Percentiles rank a stretch among this genome's conserved stretches.
phyloP scores from a whole-genome alignment of 2,329 filamentous ascomycete genomes.

The Aspergillus sp. region DNA sequence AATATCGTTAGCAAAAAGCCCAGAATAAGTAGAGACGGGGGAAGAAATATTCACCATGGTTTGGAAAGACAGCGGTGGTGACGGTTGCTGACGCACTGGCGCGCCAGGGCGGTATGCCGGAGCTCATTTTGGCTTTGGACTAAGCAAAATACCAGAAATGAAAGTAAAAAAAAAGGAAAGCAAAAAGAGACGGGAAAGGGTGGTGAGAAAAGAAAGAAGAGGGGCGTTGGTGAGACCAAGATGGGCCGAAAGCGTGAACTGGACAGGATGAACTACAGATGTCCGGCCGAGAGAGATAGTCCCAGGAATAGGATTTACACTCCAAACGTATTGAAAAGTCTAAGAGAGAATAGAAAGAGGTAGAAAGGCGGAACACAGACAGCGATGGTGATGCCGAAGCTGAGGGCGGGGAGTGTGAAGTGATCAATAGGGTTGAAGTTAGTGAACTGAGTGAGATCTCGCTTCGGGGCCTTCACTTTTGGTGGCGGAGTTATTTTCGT shows the following conservation, averaged over 20 bases:
- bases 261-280: conserved; percentile 18
- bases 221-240: background rate
- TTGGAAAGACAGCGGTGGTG: conserved; percentile 28
- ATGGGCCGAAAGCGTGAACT: conserved; percentile 14
- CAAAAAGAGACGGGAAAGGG: conserved; percentile 12
- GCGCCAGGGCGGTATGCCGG: conserved; percentile 42
- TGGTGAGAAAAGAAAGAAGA: conserved; percentile 4
- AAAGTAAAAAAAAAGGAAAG: conserved; percentile 8
- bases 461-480: conserved; percentile 1
- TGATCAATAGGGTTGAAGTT: background rate
- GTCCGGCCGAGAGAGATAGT: conserved; percentile 13
- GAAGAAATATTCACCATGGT: conserved; percentile 31
- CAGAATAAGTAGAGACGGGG: background rate
- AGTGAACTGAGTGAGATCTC: background rate
- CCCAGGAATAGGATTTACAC: conserved; percentile 18
- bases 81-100: conserved; percentile 30
- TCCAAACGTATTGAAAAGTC: conserved; percentile 11
- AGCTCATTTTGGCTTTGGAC: conserved; percentile 35
- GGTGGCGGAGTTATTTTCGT: conserved; percentile 6
- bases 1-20: conserved; percentile 15
- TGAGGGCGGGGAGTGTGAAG: background rate
- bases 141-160: conserved; percentile 7
- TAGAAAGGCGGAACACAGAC: conserved; percentile 1
- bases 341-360: background rate
- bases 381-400: background rate